Evolutionary conservation across 257 asterid species (phyloP), one percentile per base, ranked within the genome.

Genomic region (Solanum lignicaule): DNA sequence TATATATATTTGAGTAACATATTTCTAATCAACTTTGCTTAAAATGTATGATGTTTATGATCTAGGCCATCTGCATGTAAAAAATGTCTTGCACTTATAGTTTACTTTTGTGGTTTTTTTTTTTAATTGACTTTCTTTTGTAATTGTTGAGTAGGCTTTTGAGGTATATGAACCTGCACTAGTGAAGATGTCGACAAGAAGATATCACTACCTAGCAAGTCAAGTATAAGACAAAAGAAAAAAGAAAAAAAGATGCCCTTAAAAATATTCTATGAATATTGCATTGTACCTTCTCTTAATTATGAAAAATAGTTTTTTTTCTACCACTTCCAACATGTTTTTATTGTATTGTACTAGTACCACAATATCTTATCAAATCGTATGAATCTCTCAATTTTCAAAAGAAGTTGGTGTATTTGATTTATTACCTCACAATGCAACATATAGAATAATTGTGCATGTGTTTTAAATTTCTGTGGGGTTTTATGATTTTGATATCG

Each of bases 81-180:
- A 39, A 46, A 46, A 13, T 32, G 20, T 71, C 33, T 71, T 71
- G 10, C 14, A 15, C 65, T 21, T 52, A 9, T 87, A 72, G 16
- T 15, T 23, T 72, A 62, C 6, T 27, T 5, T 5, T 5, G 20
- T 5, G 9, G 29, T 6, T 21, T 8, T 33, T 5, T 25, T 32
- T 25, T 46, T 35, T 1, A 35, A 60, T 36, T 11, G 7, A 15
- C 15, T 48, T 68, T 81, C 15, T 52, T 74, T 87, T 58, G 3
- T 4, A 73, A 31, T 36, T 71, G 65, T 88, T 78, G 62, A 46
- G 39, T 91, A 92, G 96, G 93, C 90, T 90, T 88, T 89, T 90
- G 83, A 90, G 79, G 88, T 87, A 73, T 84, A 86, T 90, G 8
- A 89, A 90, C 89, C 86, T 87, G 88, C 92, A 87, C 90, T 33